Conservation (phyloP, 2,329 filamentous ascomycete genomes). For the Phyllachora maydis region DNA sequence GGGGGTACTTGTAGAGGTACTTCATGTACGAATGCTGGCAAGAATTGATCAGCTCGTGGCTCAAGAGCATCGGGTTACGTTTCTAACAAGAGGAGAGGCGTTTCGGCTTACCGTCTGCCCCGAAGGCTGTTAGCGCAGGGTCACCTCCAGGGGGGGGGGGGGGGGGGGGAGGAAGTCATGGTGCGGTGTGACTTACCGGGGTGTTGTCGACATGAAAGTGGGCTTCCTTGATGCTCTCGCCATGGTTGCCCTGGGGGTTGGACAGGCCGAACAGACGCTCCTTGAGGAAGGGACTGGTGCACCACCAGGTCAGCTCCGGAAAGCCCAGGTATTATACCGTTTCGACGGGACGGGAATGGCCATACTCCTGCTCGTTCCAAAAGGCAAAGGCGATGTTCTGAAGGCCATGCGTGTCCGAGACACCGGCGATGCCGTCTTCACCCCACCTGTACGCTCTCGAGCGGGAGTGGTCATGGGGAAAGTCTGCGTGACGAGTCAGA, state of each 20-base stretch:
- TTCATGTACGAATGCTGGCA: slow-evolving; percentile 96
- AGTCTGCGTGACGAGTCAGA: slow-evolving; percentile 35
- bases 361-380: slow-evolving; percentile 90
- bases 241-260: slow-evolving; percentile 93
- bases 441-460: slow-evolving; percentile 87
- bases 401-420: slow-evolving; percentile 72
- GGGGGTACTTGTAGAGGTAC: slow-evolving; percentile 92
- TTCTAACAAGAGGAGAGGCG: too few relatives aligned
- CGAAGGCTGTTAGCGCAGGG: slow-evolving; percentile 9
- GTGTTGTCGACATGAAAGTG: slow-evolving; percentile 96
- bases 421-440: slow-evolving; percentile 89
- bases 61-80: too few relatives aligned
- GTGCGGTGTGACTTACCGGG: slow-evolving; percentile 35
- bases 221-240: slow-evolving; percentile 89
- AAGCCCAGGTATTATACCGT: too few relatives aligned
- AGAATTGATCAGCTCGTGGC: too few relatives aligned
- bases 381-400: slow-evolving; percentile 93
- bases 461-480: slow-evolving; percentile 79
- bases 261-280: slow-evolving; percentile 88
- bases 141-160: neutral
- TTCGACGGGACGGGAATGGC: slow-evolving; percentile 1
- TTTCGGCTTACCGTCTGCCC: slow-evolving; percentile 26
- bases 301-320: slow-evolving; percentile 15
- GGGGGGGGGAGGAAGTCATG: too few relatives aligned
- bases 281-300: slow-evolving; percentile 64